Base-by-base conservation (phyloP, 345 rosid genomes). In the Gynandropsis gynandra region DNA sequence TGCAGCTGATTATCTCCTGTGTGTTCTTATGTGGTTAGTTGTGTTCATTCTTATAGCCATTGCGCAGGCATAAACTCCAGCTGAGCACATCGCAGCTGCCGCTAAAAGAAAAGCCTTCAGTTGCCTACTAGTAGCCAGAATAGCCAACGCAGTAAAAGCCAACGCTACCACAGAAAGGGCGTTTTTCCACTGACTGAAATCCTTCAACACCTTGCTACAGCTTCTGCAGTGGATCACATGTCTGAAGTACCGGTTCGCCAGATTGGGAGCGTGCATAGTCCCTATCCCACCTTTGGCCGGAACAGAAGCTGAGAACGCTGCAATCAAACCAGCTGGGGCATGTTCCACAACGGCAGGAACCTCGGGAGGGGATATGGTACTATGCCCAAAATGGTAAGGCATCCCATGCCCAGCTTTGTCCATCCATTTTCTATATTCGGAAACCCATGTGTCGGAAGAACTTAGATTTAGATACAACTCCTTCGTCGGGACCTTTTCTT, bases 321-420 rank as follows among this genome's bases (percentile, higher is more conserved):
- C 96, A 45, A 87, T 44, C 37, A 90, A 69, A 0, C 98, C 96
- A 0, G 98, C 98, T 0, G 95, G 98, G 2, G 96, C 95, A 10
- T 90, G 96, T 43, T 90, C 95, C 14, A 87, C 81, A 3, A 90
- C 85, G 0, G 95, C 95, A 61, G 92, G 87, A 27, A 66, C 48
- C 66, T 75, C 42, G 0, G 96, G 96, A 52, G 75, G 75, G 54
- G 77, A 78, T 38, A 84, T 73, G 8, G 92, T 78, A 74, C 51
- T 70, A 72, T 87, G 83, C 4, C 96, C 95, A 14, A 90, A 80
- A 78, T 90, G 71, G 35, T 84, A 90, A 45, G 98, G 98, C 96
- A 90, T 90, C 41, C 98, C 98, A 3, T 87, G 98, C 42, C 98
- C 98, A 37, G 82, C 96, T 70, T 79, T 87, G 52, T 90, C 96